phyloP scores from a whole-genome alignment of 108 stramenopile species.

The Discostella stelligeroides region DNA sequence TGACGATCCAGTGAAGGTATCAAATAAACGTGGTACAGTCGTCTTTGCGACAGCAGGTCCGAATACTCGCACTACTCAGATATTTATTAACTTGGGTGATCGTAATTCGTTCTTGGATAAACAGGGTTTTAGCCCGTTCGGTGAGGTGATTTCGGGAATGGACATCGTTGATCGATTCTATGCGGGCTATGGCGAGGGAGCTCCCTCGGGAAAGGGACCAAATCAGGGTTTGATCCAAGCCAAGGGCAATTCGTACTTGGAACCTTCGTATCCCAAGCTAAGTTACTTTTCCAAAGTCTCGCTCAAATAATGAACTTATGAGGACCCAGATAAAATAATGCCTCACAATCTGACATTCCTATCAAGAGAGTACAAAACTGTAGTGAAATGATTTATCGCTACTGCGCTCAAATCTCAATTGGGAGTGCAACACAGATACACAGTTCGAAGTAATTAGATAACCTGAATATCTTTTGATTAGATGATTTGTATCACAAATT shows the following conservation, averaged over 20 bases:
- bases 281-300: conserved; percentile 74
- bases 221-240: conserved; percentile 83
- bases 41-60: conserved; percentile 93
- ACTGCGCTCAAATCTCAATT: background rate
- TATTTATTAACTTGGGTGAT: conserved; percentile 81
- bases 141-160: conserved; percentile 90
- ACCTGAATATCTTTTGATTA: background rate
- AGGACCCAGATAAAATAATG: background rate
- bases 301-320: conserved; percentile 24
- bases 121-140: conserved; percentile 93
- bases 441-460: no score
- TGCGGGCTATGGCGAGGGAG: conserved; percentile 91
- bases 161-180: conserved; percentile 86
- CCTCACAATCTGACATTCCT: no score
- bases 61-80: conserved; percentile 88
- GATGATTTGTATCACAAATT: background rate
- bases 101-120: conserved; percentile 89
- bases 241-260: conserved; percentile 77
- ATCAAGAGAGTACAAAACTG: no score
- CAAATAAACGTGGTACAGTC: conserved; percentile 83
- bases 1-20: conserved; percentile 88
- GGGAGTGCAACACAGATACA: no score
- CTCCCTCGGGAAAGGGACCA: conserved; percentile 77
- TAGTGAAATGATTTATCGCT: no score
- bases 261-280: conserved; percentile 73